Conservation (phyloP, 1,139 yeast genomes). For the Yamadazyma triangularis region DNA sequence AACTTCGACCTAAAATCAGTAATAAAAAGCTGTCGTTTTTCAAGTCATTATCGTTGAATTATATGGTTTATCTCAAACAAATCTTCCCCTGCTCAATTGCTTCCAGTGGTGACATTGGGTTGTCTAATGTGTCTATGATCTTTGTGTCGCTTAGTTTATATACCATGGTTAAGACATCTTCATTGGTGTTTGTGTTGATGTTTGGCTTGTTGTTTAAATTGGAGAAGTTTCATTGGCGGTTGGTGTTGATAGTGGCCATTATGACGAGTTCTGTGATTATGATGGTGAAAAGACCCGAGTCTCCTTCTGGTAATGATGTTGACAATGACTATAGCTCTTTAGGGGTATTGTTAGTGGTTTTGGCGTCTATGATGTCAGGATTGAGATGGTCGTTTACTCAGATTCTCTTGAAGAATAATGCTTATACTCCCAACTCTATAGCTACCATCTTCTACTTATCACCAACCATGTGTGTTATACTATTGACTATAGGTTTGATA, state of each 20-base stretch:
- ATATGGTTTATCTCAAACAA: constrained; percentile 38
- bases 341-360: constrained; percentile 70
- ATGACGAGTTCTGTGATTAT: constrained; percentile 82
- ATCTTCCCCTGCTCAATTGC: constrained; percentile 85
- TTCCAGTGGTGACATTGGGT: constrained; percentile 89
- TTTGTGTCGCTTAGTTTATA: constrained; percentile 78
- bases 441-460: constrained; percentile 78
- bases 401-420: constrained; percentile 59
- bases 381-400: constrained; percentile 95
- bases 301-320: constrained; percentile 10
- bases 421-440: constrained; percentile 66
- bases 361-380: constrained; percentile 82
- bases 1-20: constrained; percentile 28
- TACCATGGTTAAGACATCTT: constrained; percentile 88
- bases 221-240: constrained; percentile 65
- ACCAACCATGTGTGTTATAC: constrained; percentile 71
- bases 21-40: constrained; percentile 7
- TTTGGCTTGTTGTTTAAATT: constrained; percentile 79
- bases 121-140: constrained; percentile 79
- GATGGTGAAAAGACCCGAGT: constrained; percentile 62
- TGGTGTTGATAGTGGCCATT: constrained; percentile 62
- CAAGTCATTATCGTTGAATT: constrained; percentile 16
- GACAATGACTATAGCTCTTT: constrained; percentile 21
- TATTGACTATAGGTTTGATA: constrained; percentile 56
- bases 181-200: constrained; percentile 78